These are phyloP conservation scores for Pichia sp. DNA, from an alignment of 1,139 yeast genomes.

Conservation along the genomic window DNA sequence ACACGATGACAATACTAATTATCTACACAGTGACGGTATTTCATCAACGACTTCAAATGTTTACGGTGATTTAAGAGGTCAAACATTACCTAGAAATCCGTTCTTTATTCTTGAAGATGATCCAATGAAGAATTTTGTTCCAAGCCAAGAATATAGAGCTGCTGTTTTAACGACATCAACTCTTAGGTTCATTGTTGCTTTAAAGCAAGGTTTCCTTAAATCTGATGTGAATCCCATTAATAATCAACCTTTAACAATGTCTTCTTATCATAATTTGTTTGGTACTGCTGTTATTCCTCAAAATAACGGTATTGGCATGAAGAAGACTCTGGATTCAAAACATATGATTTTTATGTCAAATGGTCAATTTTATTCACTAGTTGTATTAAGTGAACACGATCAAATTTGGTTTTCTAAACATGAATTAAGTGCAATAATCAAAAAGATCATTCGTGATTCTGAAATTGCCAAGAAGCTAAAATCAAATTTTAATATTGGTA, in stretches of 20 bases:
- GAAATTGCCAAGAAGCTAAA: constrained; percentile 28
- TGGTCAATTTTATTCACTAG: constrained; percentile 56
- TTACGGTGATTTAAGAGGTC: constrained; percentile 58
- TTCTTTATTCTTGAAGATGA: constrained; percentile 67
- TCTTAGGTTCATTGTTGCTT: constrained; percentile 54
- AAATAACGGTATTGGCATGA: constrained; percentile 36
- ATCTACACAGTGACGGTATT: constrained; percentile 49
- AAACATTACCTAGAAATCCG: constrained; percentile 70
- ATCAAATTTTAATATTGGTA: constrained; percentile 54
- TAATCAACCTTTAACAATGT: constrained; percentile 54
- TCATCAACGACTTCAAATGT: constrained; percentile 56
- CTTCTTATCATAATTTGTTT: constrained; percentile 56
- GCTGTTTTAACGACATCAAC: constrained; percentile 61
- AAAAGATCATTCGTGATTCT: constrained; percentile 44
- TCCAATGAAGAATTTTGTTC: constrained; percentile 51
- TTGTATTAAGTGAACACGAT: constrained; percentile 41
- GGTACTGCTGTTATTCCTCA: constrained; percentile 63
- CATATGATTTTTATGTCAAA: constrained; percentile 55
- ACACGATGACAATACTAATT: constrained; percentile 41
- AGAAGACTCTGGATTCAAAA: constrained; percentile 29
- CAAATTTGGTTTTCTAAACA: constrained; percentile 46
- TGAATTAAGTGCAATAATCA: constrained; percentile 48
- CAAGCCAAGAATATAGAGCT: constrained; percentile 60
- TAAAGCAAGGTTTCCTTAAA: constrained; percentile 46
- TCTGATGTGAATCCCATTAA: constrained; percentile 52